Percentiles rank a stretch among this genome's conserved stretches.
phyloP scores from a whole-genome alignment of 352 stramenopile genomes.

The Globisporangium echinulatum region DNA sequence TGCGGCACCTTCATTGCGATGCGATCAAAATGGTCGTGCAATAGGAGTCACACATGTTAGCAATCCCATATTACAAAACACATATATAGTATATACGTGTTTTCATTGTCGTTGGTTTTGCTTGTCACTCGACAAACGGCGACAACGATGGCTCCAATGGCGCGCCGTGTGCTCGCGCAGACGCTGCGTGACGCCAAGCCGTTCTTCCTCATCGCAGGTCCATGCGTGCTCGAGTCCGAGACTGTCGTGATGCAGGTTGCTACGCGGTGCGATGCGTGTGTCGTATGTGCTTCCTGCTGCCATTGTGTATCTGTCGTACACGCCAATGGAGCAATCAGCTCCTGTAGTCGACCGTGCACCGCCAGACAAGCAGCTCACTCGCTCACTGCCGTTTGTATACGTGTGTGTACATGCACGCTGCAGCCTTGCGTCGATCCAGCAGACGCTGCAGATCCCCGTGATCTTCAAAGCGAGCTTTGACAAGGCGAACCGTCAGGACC shows the following conservation, averaged over 20 bases:
- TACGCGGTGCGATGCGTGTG: slow-evolving; percentile 27
- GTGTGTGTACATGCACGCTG: not conserved
- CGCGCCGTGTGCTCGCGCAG: slow-evolving; percentile 41
- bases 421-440: slow-evolving; percentile 49
- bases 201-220: slow-evolving; percentile 83
- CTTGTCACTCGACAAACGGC: too few species aligned
- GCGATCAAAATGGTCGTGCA: not conserved
- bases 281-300: not conserved
- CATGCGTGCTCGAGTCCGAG: slow-evolving; percentile 78
- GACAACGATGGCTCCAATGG: slow-evolving; percentile 9
- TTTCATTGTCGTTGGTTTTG: not conserved
- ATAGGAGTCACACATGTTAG: too few species aligned
- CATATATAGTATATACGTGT: too few species aligned
- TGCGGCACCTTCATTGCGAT: slow-evolving; percentile 5
- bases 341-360: too few species aligned
- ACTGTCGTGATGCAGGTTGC: slow-evolving; percentile 62
- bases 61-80: too few species aligned
- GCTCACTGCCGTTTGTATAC: not conserved
- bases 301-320: too few species aligned
- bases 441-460: slow-evolving; percentile 59
- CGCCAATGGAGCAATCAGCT: too few species aligned
- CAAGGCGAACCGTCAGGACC: slow-evolving; percentile 84
- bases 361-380: too few species aligned
- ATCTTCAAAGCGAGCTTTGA: slow-evolving; percentile 89
- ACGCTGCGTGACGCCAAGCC: slow-evolving; percentile 49